Evolutionary conservation across 139 green algal species (phyloP).

Genomic region (Parachlorella kessleri): DNA sequence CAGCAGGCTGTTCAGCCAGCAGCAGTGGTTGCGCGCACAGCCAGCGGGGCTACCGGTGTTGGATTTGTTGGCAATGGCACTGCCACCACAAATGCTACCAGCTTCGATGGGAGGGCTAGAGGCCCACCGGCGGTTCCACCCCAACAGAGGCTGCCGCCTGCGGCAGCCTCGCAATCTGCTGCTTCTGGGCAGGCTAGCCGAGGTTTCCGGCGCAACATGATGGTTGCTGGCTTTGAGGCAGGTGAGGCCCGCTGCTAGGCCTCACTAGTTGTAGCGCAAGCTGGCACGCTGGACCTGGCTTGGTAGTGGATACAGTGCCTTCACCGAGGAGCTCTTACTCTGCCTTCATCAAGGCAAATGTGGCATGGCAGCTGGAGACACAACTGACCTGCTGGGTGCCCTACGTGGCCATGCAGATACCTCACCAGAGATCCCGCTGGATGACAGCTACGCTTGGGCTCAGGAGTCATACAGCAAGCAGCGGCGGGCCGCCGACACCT

Average conservation of each 20-base stretch:
- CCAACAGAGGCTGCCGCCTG: too few relatives aligned
- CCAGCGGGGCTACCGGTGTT: too few relatives aligned
- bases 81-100: too few relatives aligned
- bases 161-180: too few relatives aligned
- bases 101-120: too few relatives aligned
- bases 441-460: constrained; percentile 71
- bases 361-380: not conserved
- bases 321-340: constrained; percentile 13
- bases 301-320: not conserved
- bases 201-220: too few relatives aligned
- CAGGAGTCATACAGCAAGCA: constrained; percentile 75
- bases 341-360: not conserved
- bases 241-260: not conserved
- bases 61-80: too few relatives aligned
- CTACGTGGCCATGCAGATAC: not conserved
- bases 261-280: not conserved
- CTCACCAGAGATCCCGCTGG: not conserved
- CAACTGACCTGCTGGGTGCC: not conserved
- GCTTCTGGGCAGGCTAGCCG: too few relatives aligned
- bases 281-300: too few relatives aligned
- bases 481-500: constrained; percentile 78
- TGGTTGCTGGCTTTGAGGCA: constrained; percentile 48
- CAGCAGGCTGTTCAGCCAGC: too few relatives aligned
- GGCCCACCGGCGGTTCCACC: too few relatives aligned
- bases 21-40: too few relatives aligned